Percentiles rank a stretch among this genome's conserved stretches.
Conservation (phyloP, 2,329 filamentous ascomycete genomes). For the Elsinoe australis region DNA sequence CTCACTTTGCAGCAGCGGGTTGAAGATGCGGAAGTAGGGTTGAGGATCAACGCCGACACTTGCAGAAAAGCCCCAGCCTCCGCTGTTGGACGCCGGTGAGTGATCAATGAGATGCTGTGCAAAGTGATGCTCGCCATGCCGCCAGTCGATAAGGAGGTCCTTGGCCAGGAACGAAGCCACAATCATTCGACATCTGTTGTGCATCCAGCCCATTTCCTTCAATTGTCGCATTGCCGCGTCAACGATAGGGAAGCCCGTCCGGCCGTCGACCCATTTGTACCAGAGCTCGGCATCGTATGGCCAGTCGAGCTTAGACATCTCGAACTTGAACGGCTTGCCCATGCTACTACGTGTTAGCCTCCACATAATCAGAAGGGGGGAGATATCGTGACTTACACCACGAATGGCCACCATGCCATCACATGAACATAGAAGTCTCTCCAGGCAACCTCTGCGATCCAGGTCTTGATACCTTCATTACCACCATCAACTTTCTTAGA, state of each 20-base stretch:
- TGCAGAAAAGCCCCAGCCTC: constrained; percentile 59
- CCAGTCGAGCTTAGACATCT: constrained; percentile 77
- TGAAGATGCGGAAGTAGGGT: constrained; percentile 87
- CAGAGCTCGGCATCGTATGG: constrained; percentile 66
- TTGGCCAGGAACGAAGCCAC: constrained; percentile 74
- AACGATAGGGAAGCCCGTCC: constrained; percentile 73
- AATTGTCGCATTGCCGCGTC: constrained; percentile 82
- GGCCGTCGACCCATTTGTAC: constrained; percentile 63
- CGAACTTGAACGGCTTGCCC: constrained; percentile 73
- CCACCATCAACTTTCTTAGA: constrained; percentile 59
- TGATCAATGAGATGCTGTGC: constrained; percentile 75
- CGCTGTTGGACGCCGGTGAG: constrained; percentile 72
- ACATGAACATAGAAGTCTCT: constrained; percentile 85
- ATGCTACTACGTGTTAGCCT: too few species aligned
- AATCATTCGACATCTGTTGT: constrained; percentile 79
- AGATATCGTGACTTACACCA: constrained; percentile 60
- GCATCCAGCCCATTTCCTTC: constrained; percentile 63
- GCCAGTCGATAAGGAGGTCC: constrained; percentile 75
- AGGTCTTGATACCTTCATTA: constrained; percentile 57
- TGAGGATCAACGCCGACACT: constrained; percentile 73
- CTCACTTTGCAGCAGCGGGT: constrained; percentile 74
- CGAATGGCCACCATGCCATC: constrained; percentile 74
- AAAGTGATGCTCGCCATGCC: constrained; percentile 71
- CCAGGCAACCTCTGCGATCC: constrained; percentile 82
- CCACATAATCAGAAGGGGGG: too few species aligned